Base-by-base conservation (phyloP, 345 rosid species). In the Salix exigua region DNA sequence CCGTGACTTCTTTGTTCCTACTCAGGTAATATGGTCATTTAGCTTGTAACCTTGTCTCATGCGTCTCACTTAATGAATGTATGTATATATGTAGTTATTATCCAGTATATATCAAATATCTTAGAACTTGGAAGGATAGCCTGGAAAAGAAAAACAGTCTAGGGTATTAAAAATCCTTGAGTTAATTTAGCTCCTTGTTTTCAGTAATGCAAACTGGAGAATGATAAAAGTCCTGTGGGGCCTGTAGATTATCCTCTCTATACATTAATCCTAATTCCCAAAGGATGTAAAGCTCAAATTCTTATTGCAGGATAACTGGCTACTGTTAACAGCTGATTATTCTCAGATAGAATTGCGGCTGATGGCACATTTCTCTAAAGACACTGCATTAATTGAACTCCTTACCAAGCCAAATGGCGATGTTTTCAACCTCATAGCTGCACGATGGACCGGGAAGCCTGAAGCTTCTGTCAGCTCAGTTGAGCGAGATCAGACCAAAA, bases 301-400 rank as follows among this genome's bases (percentile, higher is more conserved):
- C 75, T 81, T 67, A n/a, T 84, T 79, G 84, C 91, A 95, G 99
- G 99, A 93, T 21, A 88, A 91, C 72, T 95, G 98, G 98, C 71
- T 95, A 74, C 77, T 93, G 73, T 80, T 95, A 83, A 85, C 97
- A 44, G 99, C 97, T 70, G 98, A 95, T 89, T 95, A 95, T 87
- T 95, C 98, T 72, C 98, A 95, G 88, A 93, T 95, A 86, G 99
- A 95, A 78, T 80, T 95, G 82, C 93, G 97, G 75, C 80, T 93
- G 40, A 89, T 95, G 97, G 98, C 98, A 66, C 98, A 95, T 81
- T 95, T 95, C 87, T 92, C 99, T 77, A 82, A 85, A 78, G 99
- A 96, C 61, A 80, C 96, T 40, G 80, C 92, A 71, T 82, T 96
- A 78, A 84, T 96, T 82, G 85, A 91, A 79, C 87, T 93, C 74